These are phyloP conservation scores for Trichosporon ovoides DNA, from an alignment of 1,284 basidiomycete species.

Conservation along the genomic window DNA sequence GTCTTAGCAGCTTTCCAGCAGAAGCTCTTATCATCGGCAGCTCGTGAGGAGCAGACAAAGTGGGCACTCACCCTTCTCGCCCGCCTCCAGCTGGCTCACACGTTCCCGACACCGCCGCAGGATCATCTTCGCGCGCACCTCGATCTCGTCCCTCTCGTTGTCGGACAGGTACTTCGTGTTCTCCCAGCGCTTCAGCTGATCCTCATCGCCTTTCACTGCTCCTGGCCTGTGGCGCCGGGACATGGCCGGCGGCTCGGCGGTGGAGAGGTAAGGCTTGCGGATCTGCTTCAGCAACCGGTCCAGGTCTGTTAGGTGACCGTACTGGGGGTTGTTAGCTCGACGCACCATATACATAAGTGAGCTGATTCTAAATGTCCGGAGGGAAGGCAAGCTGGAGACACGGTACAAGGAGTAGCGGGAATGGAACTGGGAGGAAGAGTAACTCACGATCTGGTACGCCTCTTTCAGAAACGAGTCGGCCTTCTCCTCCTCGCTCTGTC, in stretches of 20 bases:
- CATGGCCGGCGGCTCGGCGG: conserved; percentile 31
- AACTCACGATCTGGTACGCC: conserved; percentile 46
- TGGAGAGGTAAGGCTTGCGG: conserved; percentile 46
- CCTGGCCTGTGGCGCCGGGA: conserved; percentile 20
- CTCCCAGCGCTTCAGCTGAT: conserved; percentile 38
- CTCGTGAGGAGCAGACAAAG: too few species aligned
- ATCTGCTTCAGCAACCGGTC: conserved; percentile 34
- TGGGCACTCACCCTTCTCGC: conserved; percentile 51
- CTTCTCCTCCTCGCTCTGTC: conserved; percentile 12
- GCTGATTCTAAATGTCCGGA: too few species aligned
- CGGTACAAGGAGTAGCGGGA: too few species aligned
- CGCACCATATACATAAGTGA: too few species aligned
- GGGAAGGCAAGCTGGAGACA: neutral
- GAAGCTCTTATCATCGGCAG: too few species aligned
- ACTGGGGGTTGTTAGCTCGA: conserved; percentile 23
- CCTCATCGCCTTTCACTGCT: neutral
- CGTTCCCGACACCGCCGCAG: conserved; percentile 53
- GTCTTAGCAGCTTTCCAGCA: too few species aligned
- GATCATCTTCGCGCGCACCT: conserved; percentile 54
- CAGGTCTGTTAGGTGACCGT: conserved; percentile 41
- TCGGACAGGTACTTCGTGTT: conserved; percentile 52
- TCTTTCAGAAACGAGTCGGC: conserved; percentile 45
- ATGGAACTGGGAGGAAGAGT: neutral
- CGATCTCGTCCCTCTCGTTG: conserved; percentile 56
- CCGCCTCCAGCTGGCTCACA: conserved; percentile 51